Percentiles rank a stretch among this genome's conserved stretches.
Conservation (phyloP, 2,329 filamentous ascomycete genomes). For the Aspergillus bombycis region DNA sequence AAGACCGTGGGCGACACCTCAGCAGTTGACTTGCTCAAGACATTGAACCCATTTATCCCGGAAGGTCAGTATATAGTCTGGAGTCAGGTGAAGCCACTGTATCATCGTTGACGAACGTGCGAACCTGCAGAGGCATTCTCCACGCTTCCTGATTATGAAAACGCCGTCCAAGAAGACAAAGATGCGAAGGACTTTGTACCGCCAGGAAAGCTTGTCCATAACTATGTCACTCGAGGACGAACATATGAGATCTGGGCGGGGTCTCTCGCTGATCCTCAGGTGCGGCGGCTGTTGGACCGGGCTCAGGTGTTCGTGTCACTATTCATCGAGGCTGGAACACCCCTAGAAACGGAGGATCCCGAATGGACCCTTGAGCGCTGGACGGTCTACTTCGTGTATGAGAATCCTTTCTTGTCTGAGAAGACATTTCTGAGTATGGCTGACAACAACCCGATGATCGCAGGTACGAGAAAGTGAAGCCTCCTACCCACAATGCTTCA, state of each 20-base stretch:
- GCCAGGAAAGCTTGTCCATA: constrained; percentile 72
- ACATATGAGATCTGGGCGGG: constrained; percentile 85
- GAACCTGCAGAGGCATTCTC: constrained; percentile 65
- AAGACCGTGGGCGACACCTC: constrained; percentile 67
- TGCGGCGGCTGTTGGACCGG: constrained; percentile 74
- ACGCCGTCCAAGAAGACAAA: constrained; percentile 53
- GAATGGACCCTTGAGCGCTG: constrained; percentile 78
- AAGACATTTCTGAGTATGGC: not conserved
- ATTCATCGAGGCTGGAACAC: constrained; percentile 91
- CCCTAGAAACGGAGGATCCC: constrained; percentile 70
- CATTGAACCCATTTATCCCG: constrained; percentile 69
- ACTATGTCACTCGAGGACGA: constrained; percentile 63
- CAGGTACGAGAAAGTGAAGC: constrained; percentile 59
- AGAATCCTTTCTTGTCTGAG: not conserved
- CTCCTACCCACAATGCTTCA: constrained; percentile 50
- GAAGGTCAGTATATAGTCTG: constrained; percentile 50
- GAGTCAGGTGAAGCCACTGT: not conserved
- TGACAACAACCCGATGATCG: constrained; percentile 21
- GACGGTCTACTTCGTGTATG: constrained; percentile 86
- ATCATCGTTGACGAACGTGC: not conserved
- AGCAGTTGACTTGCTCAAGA: constrained; percentile 68
- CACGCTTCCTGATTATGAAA: constrained; percentile 64
- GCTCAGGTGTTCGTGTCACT: constrained; percentile 82
- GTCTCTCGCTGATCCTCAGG: constrained; percentile 68
- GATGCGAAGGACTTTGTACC: constrained; percentile 62